phyloP scores from a whole-genome alignment of 2,329 filamentous ascomycete genomes.

The Fusarium metavorans region DNA sequence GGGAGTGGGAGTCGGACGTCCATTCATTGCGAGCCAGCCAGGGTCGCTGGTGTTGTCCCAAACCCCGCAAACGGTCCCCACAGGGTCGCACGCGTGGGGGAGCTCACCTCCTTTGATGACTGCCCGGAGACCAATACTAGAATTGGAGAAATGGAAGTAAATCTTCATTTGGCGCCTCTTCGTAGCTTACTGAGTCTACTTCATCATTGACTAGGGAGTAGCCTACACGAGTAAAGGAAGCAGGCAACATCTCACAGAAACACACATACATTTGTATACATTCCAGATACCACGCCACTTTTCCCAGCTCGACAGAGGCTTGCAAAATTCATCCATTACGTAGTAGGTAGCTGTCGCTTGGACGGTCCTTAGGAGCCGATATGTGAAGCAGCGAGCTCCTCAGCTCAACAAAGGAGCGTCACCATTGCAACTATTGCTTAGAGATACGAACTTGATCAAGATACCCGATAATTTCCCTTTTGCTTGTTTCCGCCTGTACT shows the following conservation, averaged over 20 bases:
- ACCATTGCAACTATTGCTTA: neutral
- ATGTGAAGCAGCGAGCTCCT: neutral
- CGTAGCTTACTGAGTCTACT: neutral
- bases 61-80: slow-evolving; percentile 40
- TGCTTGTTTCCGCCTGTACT: neutral
- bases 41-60: slow-evolving; percentile 29
- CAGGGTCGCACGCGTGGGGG: slow-evolving; percentile 28
- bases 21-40: slow-evolving; percentile 14
- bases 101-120: slow-evolving; percentile 3
- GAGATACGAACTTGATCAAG: neutral
- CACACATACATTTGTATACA: slow-evolving; percentile 2
- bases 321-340: neutral
- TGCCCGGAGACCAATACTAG: neutral
- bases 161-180: neutral
- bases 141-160: neutral
- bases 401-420: neutral
- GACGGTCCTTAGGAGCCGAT: neutral
- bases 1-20: slow-evolving; percentile 5
- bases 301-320: neutral
- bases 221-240: neutral
- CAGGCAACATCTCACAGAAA: neutral
- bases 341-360: neutral
- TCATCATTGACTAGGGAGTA: neutral
- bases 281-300: slow-evolving; percentile 12
- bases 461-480: neutral